A percentile compares a stretch with the other conserved stretches of the same genome.
phyloP scores from a whole-genome alignment of 2,329 filamentous ascomycete genomes.

The Penicillium sp. region DNA sequence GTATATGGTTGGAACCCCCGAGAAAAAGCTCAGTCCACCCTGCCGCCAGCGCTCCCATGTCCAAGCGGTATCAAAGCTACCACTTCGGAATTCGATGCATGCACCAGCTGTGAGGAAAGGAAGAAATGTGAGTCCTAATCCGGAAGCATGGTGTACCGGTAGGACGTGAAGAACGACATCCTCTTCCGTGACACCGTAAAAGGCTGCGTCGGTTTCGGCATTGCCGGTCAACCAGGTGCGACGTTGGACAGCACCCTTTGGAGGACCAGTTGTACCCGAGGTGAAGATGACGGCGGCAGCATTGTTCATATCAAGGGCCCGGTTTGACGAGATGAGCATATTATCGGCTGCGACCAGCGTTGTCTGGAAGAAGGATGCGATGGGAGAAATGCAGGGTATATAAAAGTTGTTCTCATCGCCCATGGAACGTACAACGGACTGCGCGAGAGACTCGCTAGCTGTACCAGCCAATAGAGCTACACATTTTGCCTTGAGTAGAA shows the following conservation, averaged over 20 bases:
- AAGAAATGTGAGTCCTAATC: constrained; percentile 41
- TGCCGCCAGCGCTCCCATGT: constrained; percentile 48
- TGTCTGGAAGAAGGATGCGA: constrained; percentile 22
- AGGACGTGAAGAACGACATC: constrained; percentile 45
- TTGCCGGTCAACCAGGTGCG: constrained; percentile 33
- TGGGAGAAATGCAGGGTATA: constrained; percentile 23
- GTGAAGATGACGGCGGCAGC: constrained; percentile 40
- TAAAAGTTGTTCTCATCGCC: constrained; percentile 10
- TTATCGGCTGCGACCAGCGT: constrained; percentile 13
- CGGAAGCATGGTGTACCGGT: constrained; percentile 50
- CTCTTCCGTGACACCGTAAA: constrained; percentile 32
- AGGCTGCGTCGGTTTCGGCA: constrained; percentile 35
- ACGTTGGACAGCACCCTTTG: constrained; percentile 41
- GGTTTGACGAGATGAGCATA: constrained; percentile 30
- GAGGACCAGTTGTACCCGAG: constrained; percentile 37
- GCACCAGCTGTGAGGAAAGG: constrained; percentile 48
- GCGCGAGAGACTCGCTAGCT: constrained; percentile 8
- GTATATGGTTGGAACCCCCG: constrained; percentile 52
- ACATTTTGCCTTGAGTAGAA: constrained; percentile 24
- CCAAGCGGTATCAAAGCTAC: constrained; percentile 41
- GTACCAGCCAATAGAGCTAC: constrained; percentile 15
- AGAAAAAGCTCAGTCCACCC: constrained; percentile 46
- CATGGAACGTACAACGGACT: constrained; percentile 20
- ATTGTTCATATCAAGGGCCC: constrained; percentile 29
- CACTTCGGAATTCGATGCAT: constrained; percentile 46